phyloP scores from a whole-genome alignment of 345 rosid genomes.

The Gossypium longicalyx region DNA sequence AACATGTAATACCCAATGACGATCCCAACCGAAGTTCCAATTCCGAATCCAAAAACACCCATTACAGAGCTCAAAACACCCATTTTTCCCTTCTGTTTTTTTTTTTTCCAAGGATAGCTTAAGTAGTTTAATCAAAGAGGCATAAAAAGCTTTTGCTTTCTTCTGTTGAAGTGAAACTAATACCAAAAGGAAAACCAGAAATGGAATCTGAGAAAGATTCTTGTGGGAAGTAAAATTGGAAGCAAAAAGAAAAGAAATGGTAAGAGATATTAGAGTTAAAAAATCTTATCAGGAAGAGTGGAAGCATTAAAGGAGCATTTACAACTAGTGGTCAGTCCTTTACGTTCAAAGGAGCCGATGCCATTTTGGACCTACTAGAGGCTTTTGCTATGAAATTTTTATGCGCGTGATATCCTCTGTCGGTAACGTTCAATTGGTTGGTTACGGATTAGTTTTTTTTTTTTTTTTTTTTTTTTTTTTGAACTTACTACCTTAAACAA shows the following conservation, averaged over 20 bases:
- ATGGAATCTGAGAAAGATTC: neutral
- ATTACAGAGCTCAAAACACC: constrained; percentile 58
- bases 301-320: constrained; percentile 30
- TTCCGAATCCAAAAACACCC: constrained; percentile 67
- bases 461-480: neutral
- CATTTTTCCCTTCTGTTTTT: constrained; percentile 26
- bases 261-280: neutral
- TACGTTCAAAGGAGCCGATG: constrained; percentile 15
- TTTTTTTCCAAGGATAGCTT: no score
- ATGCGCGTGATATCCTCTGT: constrained; percentile 30
- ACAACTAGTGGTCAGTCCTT: constrained; percentile 15
- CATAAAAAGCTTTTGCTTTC: neutral
- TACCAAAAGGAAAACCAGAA: neutral
- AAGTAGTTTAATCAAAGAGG: neutral
- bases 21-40: constrained; percentile 73
- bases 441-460: neutral
- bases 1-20: constrained; percentile 76
- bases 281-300: constrained; percentile 10
- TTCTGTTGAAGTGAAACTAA: neutral
- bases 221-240: neutral
- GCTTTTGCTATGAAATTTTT: constrained; percentile 30
- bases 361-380: constrained; percentile 25
- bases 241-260: neutral
- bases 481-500: no score
- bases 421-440: constrained; percentile 26